Conservation (phyloP, 164 flowering plant genomes). For the Euptelea pleiosperma region DNA sequence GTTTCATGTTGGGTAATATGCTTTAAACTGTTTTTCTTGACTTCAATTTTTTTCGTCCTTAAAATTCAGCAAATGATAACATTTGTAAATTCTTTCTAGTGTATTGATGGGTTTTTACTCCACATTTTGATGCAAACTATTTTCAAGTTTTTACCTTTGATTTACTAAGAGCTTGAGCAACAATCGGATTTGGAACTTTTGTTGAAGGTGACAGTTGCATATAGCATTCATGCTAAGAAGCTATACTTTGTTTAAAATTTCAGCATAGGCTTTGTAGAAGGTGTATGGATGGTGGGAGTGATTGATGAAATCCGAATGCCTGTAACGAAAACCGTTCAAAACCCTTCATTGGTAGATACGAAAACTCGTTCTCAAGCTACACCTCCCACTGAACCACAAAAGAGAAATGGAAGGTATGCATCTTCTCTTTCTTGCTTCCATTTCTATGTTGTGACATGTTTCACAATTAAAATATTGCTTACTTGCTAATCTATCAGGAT, state of each 20-base stretch:
- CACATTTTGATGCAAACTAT: too few relatives aligned
- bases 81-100: too few relatives aligned
- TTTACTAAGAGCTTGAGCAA: background rate
- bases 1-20: too few relatives aligned
- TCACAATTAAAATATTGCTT: too few relatives aligned
- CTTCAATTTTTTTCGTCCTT: too few relatives aligned
- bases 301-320: slow-evolving; percentile 81
- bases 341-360: slow-evolving; percentile 59
- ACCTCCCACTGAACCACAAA: slow-evolving; percentile 75
- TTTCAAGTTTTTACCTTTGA: background rate
- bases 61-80: too few relatives aligned
- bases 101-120: too few relatives aligned
- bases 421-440: background rate
- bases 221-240: background rate
- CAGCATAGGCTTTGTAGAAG: slow-evolving; percentile 66
- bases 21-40: too few relatives aligned
- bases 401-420: slow-evolving; percentile 76
- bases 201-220: background rate
- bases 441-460: background rate
- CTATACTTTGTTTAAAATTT: slow-evolving; percentile 2
- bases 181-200: background rate
- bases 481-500: too few relatives aligned
- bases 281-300: slow-evolving; percentile 75
- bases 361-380: slow-evolving; percentile 64
- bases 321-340: slow-evolving; percentile 23